Evolutionary conservation across 768 basidiomycete species (phyloP), one percentile per base, ranked within the genome.

Genomic region (Fibroporia radiculosa): DNA sequence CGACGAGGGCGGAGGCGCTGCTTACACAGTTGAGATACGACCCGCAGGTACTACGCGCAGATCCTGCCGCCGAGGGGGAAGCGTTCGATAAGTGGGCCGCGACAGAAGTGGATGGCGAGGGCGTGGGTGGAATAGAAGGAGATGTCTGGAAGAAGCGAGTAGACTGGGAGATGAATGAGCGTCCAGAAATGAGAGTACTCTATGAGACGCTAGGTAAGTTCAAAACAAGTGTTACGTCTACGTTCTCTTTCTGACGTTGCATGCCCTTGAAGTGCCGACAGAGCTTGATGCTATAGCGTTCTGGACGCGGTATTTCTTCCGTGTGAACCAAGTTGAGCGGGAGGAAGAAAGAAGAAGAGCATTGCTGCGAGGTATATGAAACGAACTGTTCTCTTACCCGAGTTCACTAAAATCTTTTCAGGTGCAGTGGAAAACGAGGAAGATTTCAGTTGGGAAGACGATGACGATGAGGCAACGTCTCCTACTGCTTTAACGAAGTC

Each of bases 291-390:
- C 72, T 40, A 74, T 78, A 35, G 68, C 68, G 12, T 96, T 93
- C 63, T 95, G 92, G 92, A 73, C 73, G 29, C 76, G 92, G 6
- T 95, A 88, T 66, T 93, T 92, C 68, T 96, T 93, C 77, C 77
- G 92, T 10, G 75, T 78, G 16, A 69, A 87, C 60, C 90, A 91
- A 56, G 88, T 92, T 47, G 74, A 79, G 41, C 59, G 66, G n/a
- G 87, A 91, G 51, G 85, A 88, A 59, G 78, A 76, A 55, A 80
- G 81, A 48, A 78, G 92, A 47, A 87, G 84, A 60, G 79, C 78
- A 25, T 64, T 93, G 26, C 66, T 93, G 26, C 74, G 80, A 69
- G 79, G 91, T 84, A 56, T 16, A 68, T 54, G 11, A 43, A 40
- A 20, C 16, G 36, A 26, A 40, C n/a, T 12, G 23, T 34, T 34